Evolutionary conservation across 257 asterid genomes (phyloP).

Genomic region (Capsicum chinense): DNA sequence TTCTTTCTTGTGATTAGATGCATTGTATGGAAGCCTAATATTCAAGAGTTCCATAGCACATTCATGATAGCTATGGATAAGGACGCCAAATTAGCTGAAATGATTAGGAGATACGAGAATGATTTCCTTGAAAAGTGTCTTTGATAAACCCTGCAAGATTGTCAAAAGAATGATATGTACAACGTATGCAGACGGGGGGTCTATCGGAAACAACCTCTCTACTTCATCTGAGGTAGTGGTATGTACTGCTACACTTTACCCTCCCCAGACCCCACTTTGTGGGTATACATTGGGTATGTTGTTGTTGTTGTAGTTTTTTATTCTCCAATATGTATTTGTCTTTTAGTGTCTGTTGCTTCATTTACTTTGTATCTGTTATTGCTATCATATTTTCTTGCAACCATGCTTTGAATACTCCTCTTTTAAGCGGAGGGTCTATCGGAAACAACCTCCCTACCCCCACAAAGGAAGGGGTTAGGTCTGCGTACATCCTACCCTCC

Average conservation of each 20-base stretch:
- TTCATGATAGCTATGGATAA: neutral
- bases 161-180: neutral
- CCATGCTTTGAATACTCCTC: neutral
- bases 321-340: neutral
- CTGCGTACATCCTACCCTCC: too few relatives aligned
- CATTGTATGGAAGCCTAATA: neutral
- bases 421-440: neutral
- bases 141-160: neutral
- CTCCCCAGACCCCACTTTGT: too few relatives aligned
- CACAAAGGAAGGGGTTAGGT: neutral
- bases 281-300: too few relatives aligned
- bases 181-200: neutral
- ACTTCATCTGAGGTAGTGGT: too few relatives aligned
- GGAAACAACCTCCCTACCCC: neutral
- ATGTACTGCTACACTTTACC: too few relatives aligned
- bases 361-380: neutral
- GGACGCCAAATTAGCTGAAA: neutral
- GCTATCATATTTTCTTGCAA: neutral
- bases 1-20: neutral
- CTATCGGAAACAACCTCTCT: too few relatives aligned
- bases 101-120: neutral
- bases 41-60: neutral
- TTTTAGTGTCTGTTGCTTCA: neutral
- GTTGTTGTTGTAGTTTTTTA: neutral
- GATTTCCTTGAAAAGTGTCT: neutral